A percentile compares a stretch with the other conserved stretches of the same genome.
Conservation (phyloP, 176 grass and related monocot genomes). For the Aegilops bicornis region DNA sequence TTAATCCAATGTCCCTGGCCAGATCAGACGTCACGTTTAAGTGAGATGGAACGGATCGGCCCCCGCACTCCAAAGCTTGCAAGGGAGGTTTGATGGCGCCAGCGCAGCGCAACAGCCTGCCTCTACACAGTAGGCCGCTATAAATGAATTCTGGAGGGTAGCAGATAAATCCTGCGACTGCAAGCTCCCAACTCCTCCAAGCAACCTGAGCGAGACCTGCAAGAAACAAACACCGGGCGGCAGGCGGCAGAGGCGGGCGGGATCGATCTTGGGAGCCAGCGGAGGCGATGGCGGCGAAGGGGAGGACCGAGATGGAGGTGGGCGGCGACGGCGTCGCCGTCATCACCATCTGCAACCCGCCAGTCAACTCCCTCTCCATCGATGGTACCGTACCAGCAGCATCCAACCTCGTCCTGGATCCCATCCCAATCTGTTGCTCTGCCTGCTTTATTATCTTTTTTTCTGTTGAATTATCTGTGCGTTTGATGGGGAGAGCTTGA, state of each 20-base stretch:
- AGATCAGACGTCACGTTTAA: too few relatives aligned
- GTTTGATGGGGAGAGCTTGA: background rate
- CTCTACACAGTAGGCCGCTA: background rate
- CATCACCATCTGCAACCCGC: conserved; percentile 86
- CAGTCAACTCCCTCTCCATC: conserved; percentile 77
- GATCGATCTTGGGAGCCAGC: conserved; percentile 38
- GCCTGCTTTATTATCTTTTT: background rate
- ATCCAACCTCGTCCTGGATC: background rate
- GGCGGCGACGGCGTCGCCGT: conserved; percentile 82
- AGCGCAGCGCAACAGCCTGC: background rate
- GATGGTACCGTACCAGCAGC: conserved; percentile 46
- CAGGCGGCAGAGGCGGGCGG: too few relatives aligned
- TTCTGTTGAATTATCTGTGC: background rate
- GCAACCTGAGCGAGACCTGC: background rate
- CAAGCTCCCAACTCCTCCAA: conserved; percentile 9
- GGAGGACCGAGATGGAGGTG: conserved; percentile 72
- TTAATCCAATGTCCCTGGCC: too few relatives aligned
- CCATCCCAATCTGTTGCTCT: background rate
- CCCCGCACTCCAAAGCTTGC: background rate
- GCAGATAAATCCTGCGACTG: conserved; percentile 28
- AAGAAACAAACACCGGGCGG: conserved; percentile 24
- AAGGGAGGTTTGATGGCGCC: background rate
- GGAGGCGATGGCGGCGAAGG: conserved; percentile 57
- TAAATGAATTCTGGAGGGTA: conserved; percentile 6
- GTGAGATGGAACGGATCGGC: too few relatives aligned